phyloP scores from a whole-genome alignment of 1,284 basidiomycete genomes.

The Pseudomicrostroma phylloplanum region DNA sequence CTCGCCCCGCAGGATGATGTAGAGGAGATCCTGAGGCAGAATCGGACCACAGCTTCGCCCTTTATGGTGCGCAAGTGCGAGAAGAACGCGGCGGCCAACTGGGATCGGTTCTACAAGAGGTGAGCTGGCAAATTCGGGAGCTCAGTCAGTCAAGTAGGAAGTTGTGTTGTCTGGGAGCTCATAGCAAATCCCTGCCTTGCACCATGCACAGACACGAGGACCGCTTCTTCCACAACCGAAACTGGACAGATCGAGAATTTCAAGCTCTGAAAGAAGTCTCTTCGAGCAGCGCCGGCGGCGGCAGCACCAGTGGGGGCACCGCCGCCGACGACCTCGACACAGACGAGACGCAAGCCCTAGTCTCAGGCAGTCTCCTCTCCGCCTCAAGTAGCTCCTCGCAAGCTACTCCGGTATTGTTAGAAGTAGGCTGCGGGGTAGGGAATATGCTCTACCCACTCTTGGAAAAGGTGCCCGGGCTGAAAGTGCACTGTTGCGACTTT shows the following conservation, averaged over 20 bases:
- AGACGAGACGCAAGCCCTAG: too few relatives aligned
- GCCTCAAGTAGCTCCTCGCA: too few relatives aligned
- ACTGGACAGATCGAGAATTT: slow-evolving; percentile 51
- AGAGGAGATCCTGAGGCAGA: neutral
- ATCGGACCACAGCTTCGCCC: neutral
- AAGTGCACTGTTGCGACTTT: slow-evolving; percentile 48
- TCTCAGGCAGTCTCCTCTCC: too few relatives aligned
- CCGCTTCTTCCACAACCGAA: slow-evolving; percentile 52
- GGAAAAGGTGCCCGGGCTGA: slow-evolving; percentile 23
- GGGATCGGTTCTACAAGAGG: slow-evolving; percentile 51
- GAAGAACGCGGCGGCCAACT: slow-evolving; percentile 39
- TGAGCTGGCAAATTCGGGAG: neutral
- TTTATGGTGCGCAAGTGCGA: slow-evolving; percentile 10
- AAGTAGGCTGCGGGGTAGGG: slow-evolving; percentile 50
- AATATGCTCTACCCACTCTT: slow-evolving; percentile 47
- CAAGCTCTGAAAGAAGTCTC: neutral
- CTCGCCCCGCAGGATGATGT: neutral
- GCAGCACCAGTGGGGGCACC: too few relatives aligned
- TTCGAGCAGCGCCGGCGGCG: too few relatives aligned
- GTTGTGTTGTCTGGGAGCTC: too few relatives aligned
- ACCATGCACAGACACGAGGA: neutral
- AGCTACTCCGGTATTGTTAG: slow-evolving; percentile 29
- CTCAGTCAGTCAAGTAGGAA: too few relatives aligned
- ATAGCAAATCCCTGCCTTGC: too few relatives aligned
- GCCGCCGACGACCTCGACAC: too few relatives aligned